Evolutionary conservation across 148 eudicot species (phyloP).

Genomic region (Oxyria digyna): DNA sequence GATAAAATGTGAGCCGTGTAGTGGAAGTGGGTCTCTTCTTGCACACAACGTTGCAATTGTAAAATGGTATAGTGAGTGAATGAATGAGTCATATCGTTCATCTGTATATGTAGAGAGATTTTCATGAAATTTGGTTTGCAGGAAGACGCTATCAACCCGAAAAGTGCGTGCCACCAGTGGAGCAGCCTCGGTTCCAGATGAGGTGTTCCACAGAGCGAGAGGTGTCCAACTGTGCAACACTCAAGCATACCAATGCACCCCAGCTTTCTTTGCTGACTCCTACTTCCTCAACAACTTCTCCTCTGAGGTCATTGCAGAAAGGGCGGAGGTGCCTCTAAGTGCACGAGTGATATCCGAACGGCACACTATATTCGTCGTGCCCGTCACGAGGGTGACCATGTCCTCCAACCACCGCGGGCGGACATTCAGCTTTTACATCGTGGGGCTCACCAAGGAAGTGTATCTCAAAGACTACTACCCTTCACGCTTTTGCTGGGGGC

Average conservation of each 20-base stretch:
- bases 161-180: constrained; percentile 84
- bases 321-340: constrained; percentile 57
- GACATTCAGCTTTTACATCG: constrained; percentile 74
- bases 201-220: constrained; percentile 91
- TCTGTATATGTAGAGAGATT: too few species aligned
- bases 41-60: constrained; percentile 56
- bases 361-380: constrained; percentile 81
- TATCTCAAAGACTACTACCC: constrained; percentile 87
- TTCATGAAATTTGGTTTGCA: too few species aligned
- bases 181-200: constrained; percentile 96
- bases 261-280: constrained; percentile 88
- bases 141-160: constrained; percentile 71
- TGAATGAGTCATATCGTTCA: background rate
- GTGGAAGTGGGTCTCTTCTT: constrained; percentile 67
- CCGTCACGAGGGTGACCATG: constrained; percentile 89
- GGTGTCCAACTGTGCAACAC: constrained; percentile 87
- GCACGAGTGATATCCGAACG: constrained; percentile 85
- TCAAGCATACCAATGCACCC: constrained; percentile 91
- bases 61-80: constrained; percentile 51
- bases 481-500: constrained; percentile 86
- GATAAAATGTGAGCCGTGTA: constrained; percentile 64
- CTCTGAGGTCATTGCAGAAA: constrained; percentile 82
- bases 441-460: constrained; percentile 74
- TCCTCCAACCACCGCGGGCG: constrained; percentile 32
- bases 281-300: constrained; percentile 85